Base-by-base conservation (phyloP, 176 grass and related monocot species). In the Musa troglodytarum region DNA sequence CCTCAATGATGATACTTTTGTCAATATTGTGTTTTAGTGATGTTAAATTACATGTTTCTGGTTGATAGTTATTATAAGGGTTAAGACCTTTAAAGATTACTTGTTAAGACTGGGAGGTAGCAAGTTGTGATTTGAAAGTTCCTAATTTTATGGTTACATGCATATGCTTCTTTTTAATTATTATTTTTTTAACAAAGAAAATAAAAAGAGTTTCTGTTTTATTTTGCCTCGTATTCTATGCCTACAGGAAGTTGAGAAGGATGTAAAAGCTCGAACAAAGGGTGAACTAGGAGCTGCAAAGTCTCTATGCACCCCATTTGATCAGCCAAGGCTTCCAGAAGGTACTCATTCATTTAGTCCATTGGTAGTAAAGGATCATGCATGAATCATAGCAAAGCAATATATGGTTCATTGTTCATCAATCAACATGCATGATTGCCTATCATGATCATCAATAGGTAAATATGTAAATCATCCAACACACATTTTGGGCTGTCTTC, bases 241-340 rank as follows among this genome's bases (percentile, higher is more conserved):
- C 0, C 10, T 61, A 69, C 76, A 88, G 89, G 86, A 92, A 62
- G 86, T 88, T 2, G 86, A 88, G 63, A 81, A 88, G 68, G 78
- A 92, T 29, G 89, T 92, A 76, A 88, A 88, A 81, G 50, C 78
- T 74, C 78, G 75, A 57, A 92, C 89, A 16, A 92, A 92, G 71
- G 89, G 89, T 16, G 86, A 88, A 10, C 78, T 81, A 0, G 89
- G 89, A 76, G 85, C 83, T 65, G 89, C 89, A 1, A 88, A 92
- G 53, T 88, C 89, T 74, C 71, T 86, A 57, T 88, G 86, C 73
- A 92, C 83, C 59, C 89, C 86, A 71, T 92, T 92, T 79, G 86
- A 92, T 52, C 86, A 92, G 72, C 82, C 78, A 76, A 84, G 87
- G 61, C 86, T 92, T 76, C 78, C 68, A 54, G 83, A 83, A 74